Base-by-base conservation (phyloP, 768 basidiomycete genomes). In the Podaxis mareebaensis region DNA sequence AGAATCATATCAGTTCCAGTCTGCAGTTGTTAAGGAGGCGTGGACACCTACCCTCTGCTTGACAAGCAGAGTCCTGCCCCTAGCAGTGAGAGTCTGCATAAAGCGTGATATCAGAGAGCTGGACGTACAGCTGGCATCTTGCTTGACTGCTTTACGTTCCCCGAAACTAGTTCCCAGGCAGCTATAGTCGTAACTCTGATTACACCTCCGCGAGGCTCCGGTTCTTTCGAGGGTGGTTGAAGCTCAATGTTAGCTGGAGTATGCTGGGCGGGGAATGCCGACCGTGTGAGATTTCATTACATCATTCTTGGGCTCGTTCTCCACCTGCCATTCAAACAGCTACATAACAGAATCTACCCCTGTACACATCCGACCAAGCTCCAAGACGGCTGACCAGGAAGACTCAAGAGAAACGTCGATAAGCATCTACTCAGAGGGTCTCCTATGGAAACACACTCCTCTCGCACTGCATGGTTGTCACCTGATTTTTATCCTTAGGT, bases 1-100 rank as follows among this genome's bases (percentile, higher is more conserved):
- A 67, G 17, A 20, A 39, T 44, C 6, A 7, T 52, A 36, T 17
- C 3, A 63, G 26, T 20, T 6, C 28, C 2, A 28, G 3, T 22
- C 17, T 11, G 20, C 12, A 13, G 61, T n/a, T 22, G 53, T 30
- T 24, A 12, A 33, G 8, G 8, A 33, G 33, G 33, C 13, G 17
- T 11, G 38, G 33, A n/a, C 17, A 28, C 64, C 4, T 40, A 74
- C 74, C 74, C 71, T 74, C 70, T 15, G 69, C 51, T 60, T 75
- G 74, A 53, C 73, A 75, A 24, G 62, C 46, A 28, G 61, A 42
- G 39, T 66, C 52, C 65, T 67, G 22, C 68, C 24, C 73, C 77
- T 61, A 3, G 8, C 20, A 57, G 58, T 66, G n/a, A 77, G 75
- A 51, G 5, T 24, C 49, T 13, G 13, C 24, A 26, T 51, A 24